Evolutionary conservation across 345 rosid genomes (phyloP).

Genomic region (Eucalyptus curtisii): DNA sequence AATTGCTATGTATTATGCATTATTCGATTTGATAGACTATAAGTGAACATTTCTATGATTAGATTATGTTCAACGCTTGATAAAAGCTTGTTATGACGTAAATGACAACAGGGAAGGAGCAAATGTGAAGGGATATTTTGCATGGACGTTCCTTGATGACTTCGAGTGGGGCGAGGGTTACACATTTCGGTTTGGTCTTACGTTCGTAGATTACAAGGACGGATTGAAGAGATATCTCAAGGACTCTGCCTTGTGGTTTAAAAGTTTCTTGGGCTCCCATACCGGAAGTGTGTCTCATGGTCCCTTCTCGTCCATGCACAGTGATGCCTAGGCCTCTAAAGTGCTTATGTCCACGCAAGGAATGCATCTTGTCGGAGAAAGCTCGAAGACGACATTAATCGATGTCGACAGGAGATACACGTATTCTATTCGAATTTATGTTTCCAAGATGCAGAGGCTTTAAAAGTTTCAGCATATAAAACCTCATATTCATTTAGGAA

Average conservation of each 20-base stretch:
- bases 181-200: slow-evolving; percentile 8
- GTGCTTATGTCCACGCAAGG: background rate
- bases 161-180: slow-evolving; percentile 17
- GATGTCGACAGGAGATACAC: background rate
- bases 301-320: background rate
- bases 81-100: background rate
- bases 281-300: background rate
- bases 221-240: slow-evolving; percentile 10
- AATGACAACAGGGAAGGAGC: slow-evolving; percentile 10
- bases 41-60: background rate
- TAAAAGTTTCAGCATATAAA: background rate
- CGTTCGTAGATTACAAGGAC: slow-evolving; percentile 3
- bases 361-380: background rate
- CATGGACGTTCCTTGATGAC: slow-evolving; percentile 19
- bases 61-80: background rate
- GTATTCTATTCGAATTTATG: background rate
- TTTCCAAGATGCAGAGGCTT: background rate
- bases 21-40: background rate
- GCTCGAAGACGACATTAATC: background rate
- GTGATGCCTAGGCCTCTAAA: background rate
- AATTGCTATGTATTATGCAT: background rate
- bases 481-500: background rate
- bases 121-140: slow-evolving; percentile 14
- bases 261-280: background rate
- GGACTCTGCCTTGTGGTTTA: slow-evolving; percentile 18